phyloP scores from a whole-genome alignment of 228 moss, liverwort and hornwort species.

The Sphagnum magellanicum region DNA sequence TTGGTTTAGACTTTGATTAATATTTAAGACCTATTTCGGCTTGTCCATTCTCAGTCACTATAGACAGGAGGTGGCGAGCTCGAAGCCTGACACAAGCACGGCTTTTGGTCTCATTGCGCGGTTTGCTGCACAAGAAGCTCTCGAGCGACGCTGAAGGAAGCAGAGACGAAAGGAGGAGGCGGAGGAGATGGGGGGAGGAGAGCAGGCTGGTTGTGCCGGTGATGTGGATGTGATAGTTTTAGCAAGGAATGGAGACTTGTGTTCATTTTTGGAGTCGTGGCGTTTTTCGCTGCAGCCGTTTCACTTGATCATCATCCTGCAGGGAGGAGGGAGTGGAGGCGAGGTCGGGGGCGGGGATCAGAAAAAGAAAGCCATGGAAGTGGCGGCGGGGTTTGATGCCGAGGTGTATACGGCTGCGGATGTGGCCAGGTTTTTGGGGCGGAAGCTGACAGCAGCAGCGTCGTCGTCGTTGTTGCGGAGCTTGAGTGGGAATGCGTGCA shows the following conservation, averaged over 20 bases:
- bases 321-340: too few relatives aligned
- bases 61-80: too few relatives aligned
- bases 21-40: too few relatives aligned
- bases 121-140: too few relatives aligned
- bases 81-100: too few relatives aligned
- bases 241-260: constrained; percentile 28
- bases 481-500: constrained; percentile 18
- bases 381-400: constrained; percentile 31
- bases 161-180: too few relatives aligned
- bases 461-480: constrained; percentile 3
- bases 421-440: constrained; percentile 19
- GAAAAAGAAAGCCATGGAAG: not conserved
- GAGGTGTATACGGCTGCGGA: constrained; percentile 22
- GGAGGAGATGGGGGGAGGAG: too few relatives aligned
- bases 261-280: constrained; percentile 21
- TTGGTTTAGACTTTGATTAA: too few relatives aligned
- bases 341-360: constrained; percentile 26
- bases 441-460: constrained; percentile 14
- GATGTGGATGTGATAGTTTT: constrained; percentile 54
- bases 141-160: too few relatives aligned
- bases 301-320: constrained; percentile 20
- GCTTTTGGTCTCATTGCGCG: too few relatives aligned
- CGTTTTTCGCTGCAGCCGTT: constrained; percentile 24
- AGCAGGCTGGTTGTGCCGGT: not conserved
- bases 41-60: too few relatives aligned